Conservation (phyloP, 2,329 filamentous ascomycete genomes). For the Ophioceras dolichostomum region DNA sequence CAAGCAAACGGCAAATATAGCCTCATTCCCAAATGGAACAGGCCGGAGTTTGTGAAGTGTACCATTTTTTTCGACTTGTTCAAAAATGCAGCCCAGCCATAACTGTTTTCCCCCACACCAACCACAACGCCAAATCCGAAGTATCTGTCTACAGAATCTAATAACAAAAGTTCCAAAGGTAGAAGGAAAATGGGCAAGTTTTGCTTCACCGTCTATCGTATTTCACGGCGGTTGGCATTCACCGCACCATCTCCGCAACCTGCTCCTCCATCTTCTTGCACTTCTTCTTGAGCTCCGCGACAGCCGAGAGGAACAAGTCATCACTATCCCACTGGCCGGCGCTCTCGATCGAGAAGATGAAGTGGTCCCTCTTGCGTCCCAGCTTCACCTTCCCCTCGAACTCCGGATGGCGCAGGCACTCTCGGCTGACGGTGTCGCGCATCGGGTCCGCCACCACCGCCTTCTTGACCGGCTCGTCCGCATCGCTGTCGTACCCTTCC, state of each 20-base stretch:
- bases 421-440: slow-evolving; percentile 89
- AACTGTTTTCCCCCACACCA: no score
- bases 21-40: no score
- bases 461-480: slow-evolving; percentile 72
- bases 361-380: slow-evolving; percentile 82
- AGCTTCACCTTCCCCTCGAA: slow-evolving; percentile 94
- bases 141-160: no score
- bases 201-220: no score
- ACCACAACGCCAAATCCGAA: no score
- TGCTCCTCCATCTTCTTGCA: slow-evolving; percentile 62
- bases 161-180: no score
- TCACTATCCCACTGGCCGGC: slow-evolving; percentile 92
- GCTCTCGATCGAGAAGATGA: slow-evolving; percentile 94
- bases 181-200: no score
- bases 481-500: slow-evolving; percentile 60
- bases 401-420: slow-evolving; percentile 82
- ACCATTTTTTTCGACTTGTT: no score
- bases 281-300: slow-evolving; percentile 78
- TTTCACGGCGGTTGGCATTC: no score
- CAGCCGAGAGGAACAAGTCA: slow-evolving; percentile 79
- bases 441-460: slow-evolving; percentile 81
- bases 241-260: slow-evolving; percentile 51
- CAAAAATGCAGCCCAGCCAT: no score
- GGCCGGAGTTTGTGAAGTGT: no score
- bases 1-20: no score